Evolutionary conservation across 306 rosid genomes (phyloP), one percentile per base, ranked within the genome.

Genomic region (Castanopsis chinensis): DNA sequence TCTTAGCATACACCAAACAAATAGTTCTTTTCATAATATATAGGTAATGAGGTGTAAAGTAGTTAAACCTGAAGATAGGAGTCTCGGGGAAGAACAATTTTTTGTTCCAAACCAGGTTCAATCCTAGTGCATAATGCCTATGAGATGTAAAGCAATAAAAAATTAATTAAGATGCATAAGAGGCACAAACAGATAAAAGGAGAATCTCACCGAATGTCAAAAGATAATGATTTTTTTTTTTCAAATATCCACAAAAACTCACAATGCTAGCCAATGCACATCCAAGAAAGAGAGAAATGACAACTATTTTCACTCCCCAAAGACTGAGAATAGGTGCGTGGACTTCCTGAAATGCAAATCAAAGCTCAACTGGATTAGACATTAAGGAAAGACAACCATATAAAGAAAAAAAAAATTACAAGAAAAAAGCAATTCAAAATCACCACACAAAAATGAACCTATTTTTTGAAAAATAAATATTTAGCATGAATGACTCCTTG

Each of bases 41-140:
- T 56, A 33, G 23, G 72, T 74, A 69, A 75, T 57, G 35, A 17
- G 53, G 53, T 49, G 79, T 76, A 73, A 67, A 77, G 60, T 41
- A 82, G 69, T 69, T 77, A 77, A 79, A 95, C 99, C 97, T 95
- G 99, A 70, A 95, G 98, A 85, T 93, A 95, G 28, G 99, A 95
- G 72, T 95, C 98, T 81, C 87, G 89, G 76, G 99, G 98, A 76
- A 95, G 98, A 84, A 95, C 98, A 83, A 91, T 91, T 81, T 93
- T 82, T 84, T 95, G 99, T 85, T 95, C 99, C 80, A 95, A 88
- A 83, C 98, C 99, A 74, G 99, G 96, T 79, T 95, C 91, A 88
- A 95, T 86, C 83, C 99, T 90, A 49, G 97, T 91, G 86, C 96
- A 90, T 74, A 95, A 78, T 73, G 99, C 98, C 99, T 95, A 69